Percentiles rank a stretch among this genome's conserved stretches.
Conservation (phyloP, 352 stramenopile species). For the Globisporangium cystogenes region DNA sequence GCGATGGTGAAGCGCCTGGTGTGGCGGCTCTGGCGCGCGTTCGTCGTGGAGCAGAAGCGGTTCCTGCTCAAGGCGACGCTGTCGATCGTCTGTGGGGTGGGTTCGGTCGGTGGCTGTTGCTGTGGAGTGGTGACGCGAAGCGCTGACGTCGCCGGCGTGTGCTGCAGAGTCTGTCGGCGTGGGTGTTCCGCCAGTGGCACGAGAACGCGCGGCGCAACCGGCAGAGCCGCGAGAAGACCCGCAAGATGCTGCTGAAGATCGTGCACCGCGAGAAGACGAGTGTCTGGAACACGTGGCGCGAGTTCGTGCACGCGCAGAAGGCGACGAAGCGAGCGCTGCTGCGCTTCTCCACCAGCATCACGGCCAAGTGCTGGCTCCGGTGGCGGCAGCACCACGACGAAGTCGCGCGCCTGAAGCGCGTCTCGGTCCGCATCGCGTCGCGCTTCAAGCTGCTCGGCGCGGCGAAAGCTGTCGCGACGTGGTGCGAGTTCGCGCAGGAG, state of each 20-base stretch:
- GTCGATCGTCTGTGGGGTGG: slow-evolving; percentile 63
- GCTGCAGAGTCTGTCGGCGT: slow-evolving; percentile 48
- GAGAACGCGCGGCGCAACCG: slow-evolving; percentile 29
- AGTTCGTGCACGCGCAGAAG: slow-evolving; percentile 45
- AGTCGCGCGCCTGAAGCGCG: slow-evolving; percentile 24
- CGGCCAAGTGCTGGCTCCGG: slow-evolving; percentile 57
- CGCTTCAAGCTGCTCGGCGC: slow-evolving; percentile 37
- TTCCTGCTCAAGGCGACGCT: slow-evolving; percentile 68
- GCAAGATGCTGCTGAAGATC: slow-evolving; percentile 39
- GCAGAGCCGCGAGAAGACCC: slow-evolving; percentile 42
- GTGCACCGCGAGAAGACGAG: slow-evolving; percentile 44
- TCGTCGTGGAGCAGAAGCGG: slow-evolving; percentile 47
- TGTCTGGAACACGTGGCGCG: slow-evolving; percentile 54
- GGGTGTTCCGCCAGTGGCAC: slow-evolving; percentile 66
- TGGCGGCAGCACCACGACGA: slow-evolving; percentile 48
- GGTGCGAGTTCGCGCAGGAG: slow-evolving; percentile 61
- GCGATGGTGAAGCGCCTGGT: slow-evolving; percentile 32
- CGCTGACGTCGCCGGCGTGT: too few species aligned
- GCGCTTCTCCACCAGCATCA: slow-evolving; percentile 52
- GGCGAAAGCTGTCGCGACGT: slow-evolving; percentile 45
- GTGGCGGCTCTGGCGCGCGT: slow-evolving; percentile 43
- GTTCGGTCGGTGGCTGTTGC: too few species aligned
- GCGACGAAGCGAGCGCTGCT: slow-evolving; percentile 52
- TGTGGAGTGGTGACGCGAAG: too few species aligned
- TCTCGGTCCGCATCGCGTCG: slow-evolving; percentile 36